Percentiles rank a stretch among this genome's conserved stretches.
phyloP scores from a whole-genome alignment of 1,139 yeast genomes.

The Pichia sp. region DNA sequence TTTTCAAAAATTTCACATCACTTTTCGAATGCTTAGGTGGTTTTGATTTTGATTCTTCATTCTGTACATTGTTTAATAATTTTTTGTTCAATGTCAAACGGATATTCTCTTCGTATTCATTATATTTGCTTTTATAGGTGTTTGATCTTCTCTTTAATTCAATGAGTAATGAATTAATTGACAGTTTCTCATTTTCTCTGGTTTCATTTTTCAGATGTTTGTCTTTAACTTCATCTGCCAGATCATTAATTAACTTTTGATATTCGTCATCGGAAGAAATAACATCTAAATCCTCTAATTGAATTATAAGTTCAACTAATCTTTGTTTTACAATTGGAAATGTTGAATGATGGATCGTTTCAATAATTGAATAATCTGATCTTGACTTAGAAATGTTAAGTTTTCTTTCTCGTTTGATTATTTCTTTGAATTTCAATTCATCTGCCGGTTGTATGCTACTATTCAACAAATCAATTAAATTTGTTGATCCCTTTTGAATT shows the following conservation, averaged over 20 bases:
- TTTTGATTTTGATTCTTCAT: background rate
- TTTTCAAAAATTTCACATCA: slow-evolving; percentile 1
- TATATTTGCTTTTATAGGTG: slow-evolving; percentile 54
- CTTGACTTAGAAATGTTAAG: background rate
- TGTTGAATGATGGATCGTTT: slow-evolving; percentile 48
- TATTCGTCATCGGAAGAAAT: slow-evolving; percentile 65
- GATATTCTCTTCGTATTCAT: slow-evolving; percentile 63
- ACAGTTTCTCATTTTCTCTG: slow-evolving; percentile 47
- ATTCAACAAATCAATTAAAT: slow-evolving; percentile 64
- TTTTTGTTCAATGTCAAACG: slow-evolving; percentile 44
- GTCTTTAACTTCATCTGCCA: slow-evolving; percentile 77
- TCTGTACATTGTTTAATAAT: background rate
- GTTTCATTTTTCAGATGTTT: slow-evolving; percentile 65
- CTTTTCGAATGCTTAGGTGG: background rate
- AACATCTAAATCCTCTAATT: slow-evolving; percentile 64
- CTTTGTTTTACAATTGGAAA: slow-evolving; percentile 74
- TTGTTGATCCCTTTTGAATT: slow-evolving; percentile 63
- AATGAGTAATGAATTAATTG: slow-evolving; percentile 53
- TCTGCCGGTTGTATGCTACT: slow-evolving; percentile 65
- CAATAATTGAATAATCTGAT: slow-evolving; percentile 28
- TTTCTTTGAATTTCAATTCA: slow-evolving; percentile 53
- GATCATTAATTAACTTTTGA: slow-evolving; percentile 74
- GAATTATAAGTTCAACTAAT: slow-evolving; percentile 69
- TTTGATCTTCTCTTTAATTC: slow-evolving; percentile 57
- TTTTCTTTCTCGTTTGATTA: slow-evolving; percentile 44